Base-by-base conservation (phyloP, 352 stramenopile species). In the Phytopythium litorale region DNA sequence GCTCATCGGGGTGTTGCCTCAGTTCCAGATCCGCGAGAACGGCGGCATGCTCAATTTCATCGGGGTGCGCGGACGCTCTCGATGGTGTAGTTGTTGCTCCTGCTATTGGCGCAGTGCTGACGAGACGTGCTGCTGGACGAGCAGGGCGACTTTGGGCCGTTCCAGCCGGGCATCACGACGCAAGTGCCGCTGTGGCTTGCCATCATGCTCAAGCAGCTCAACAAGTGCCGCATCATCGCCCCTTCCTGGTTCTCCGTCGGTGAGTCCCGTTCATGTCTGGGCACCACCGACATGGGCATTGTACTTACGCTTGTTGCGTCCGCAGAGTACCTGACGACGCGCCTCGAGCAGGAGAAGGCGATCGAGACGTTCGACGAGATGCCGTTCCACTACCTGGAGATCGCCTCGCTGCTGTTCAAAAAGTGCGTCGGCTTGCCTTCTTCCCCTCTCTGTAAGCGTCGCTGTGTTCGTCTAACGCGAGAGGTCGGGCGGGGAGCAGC, bases 141-240 rank as follows among this genome's bases (percentile, higher is more conserved):
- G 35, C 50, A 89, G 82, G 88, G 88, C 21, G 79, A 92, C 60
- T 96, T 93, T 58, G 88, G 88, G n/a, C 88, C 88, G 35, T 97
- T 97, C 60, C 80, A 94, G 63, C 81, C 87, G 7, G 85, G 88
- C 16, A 95, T 92, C 50, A 89, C 76, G 40, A 86, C 80, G 58
- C 75, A 91, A 38, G 88, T 96, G 46, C 87, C 88, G 45, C 66
- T 97, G 21, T 97, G 88, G 88, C 83, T 97, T n/a, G 88, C 88
- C 35, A 79, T 97, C 21, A 88, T 91, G 78, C 84, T 97, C 37
- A 92, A 92, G 49, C 83, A 97, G 65, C 78, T 93, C 50, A 81
- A 96, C 75, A 94, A 94, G 67, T 96, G 87, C 56, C 83, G 84
- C 28, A 90, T 97, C 63, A 65, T 95, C 33, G 72, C 80, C 35